Conservation (phyloP, 306 rosid species). For the Cucurbita ficifolia region DNA sequence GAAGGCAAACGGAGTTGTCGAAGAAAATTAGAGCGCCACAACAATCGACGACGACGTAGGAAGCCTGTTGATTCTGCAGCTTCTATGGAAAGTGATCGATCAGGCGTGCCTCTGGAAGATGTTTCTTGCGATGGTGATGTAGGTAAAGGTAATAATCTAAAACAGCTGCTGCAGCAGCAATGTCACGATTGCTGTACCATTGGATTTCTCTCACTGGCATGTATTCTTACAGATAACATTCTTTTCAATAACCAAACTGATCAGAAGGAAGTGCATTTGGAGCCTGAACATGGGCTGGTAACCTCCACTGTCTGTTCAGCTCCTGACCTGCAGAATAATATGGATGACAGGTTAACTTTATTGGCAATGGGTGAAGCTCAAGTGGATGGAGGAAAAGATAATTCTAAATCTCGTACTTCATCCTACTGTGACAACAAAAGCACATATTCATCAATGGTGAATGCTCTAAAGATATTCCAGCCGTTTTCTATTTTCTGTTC, state of each 20-base stretch:
- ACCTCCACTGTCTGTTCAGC: conserved; percentile 24
- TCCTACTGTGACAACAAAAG: conserved; percentile 52
- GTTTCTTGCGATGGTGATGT: conserved; percentile 27
- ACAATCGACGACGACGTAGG: conserved; percentile 73
- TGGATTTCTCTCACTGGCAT: conserved; percentile 6
- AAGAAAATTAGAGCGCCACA: conserved; percentile 86
- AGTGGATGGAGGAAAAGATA: conserved; percentile 35
- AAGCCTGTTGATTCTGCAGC: conserved; percentile 33
- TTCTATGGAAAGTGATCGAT: conserved; percentile 28
- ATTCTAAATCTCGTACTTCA: conserved; percentile 43
- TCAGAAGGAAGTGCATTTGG: conserved; percentile 29
- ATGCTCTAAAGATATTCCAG: neutral
- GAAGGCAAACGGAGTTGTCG: conserved; percentile 96
- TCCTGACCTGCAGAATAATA: conserved; percentile 33
- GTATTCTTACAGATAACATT: conserved; percentile 36
- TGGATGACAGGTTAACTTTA: conserved; percentile 29
- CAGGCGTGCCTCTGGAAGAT: conserved; percentile 35
- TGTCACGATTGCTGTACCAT: conserved; percentile 5
- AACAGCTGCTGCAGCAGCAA: neutral
- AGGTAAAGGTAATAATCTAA: conserved; percentile 37
- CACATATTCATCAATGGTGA: conserved; percentile 65
- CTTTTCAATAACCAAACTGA: conserved; percentile 28
- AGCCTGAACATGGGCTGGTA: conserved; percentile 40
- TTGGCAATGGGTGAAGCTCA: conserved; percentile 46
- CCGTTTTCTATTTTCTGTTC: conserved; percentile 5